A percentile compares a stretch with the other conserved stretches of the same genome.
These are phyloP conservation scores for Ustilago trichophora DNA, from an alignment of 1,284 basidiomycete species.

Conservation along the genomic window DNA sequence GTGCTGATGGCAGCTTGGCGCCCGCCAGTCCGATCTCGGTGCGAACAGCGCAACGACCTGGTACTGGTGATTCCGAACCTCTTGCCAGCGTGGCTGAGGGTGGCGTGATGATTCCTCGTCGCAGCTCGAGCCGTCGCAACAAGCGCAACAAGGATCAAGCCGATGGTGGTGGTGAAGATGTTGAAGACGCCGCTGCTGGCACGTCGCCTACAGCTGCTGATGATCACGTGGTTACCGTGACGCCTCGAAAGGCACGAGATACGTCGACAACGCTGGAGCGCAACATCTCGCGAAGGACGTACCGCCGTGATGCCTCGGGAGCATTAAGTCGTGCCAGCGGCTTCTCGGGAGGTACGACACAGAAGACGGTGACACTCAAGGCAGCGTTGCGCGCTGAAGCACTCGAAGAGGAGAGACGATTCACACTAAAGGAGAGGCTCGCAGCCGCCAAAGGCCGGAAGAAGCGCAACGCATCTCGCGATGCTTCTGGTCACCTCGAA, in stretches of 20 bases:
- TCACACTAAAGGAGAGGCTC: constrained; percentile 41
- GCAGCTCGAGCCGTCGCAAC: constrained; percentile 34
- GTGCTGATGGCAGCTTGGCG: constrained; percentile 13
- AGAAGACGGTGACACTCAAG: constrained; percentile 49
- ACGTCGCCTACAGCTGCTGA: background rate
- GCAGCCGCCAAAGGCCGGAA: constrained; percentile 19
- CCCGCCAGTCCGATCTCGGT: constrained; percentile 19
- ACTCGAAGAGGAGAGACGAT: constrained; percentile 53
- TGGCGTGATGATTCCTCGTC: constrained; percentile 24
- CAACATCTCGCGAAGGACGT: constrained; percentile 14
- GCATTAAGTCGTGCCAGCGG: constrained; percentile 44
- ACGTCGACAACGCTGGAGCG: constrained; percentile 14
- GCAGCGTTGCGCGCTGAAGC: constrained; percentile 57
- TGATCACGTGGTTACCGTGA: background rate
- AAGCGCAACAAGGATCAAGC: constrained; percentile 2
- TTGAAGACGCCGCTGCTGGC: background rate
- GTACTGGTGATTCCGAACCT: constrained; percentile 29
- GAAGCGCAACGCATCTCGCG: constrained; percentile 20
- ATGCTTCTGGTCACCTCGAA: constrained; percentile 17
- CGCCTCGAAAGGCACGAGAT: constrained; percentile 17
- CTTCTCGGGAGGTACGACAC: constrained; percentile 23
- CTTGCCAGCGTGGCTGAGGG: constrained; percentile 28
- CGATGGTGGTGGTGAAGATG: background rate
- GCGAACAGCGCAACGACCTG: constrained; percentile 17
- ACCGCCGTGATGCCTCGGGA: constrained; percentile 35